Base-by-base conservation (phyloP, 306 rosid genomes). In the Psophocarpus tetragonolobus region DNA sequence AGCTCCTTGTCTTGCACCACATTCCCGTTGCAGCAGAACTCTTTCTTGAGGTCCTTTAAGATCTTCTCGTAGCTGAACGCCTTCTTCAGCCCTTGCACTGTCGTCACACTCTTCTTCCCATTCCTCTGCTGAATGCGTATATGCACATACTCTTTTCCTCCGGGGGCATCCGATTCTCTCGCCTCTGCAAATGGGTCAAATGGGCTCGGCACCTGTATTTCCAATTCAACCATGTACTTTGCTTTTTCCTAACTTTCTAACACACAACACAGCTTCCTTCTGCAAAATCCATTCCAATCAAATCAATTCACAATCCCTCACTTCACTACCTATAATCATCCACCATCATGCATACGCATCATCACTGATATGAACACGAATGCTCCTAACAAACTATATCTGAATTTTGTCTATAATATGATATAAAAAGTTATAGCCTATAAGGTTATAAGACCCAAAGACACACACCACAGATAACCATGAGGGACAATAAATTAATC, bases 11-110 rank as follows among this genome's bases (percentile, higher is more conserved):
- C 98, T 76, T 88, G 92, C 50, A 93, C 98, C n/a, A 93, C 98
- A 80, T 91, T 91, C 29, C 98, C 98, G 86, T 93, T 93, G 85
- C 98, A 93, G 71, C 97, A 93, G 45, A 93, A 91, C 47, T 85
- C 93, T 60, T 87, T 93, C 89, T 93, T 93, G 8, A 93, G 85
- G 45, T 91, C 96, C 68, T 93, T 93, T 5, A 91, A 96, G 71
- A 91, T 90, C 87, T 88, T 93, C 53, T 88, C 91, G 97, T 91
- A 90, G 87, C 93, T 88, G 83, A 69, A 91, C 8, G 86, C 85
- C 14, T 85, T 87, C 81, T 83, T 90, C 87, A 93, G 86, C 66
- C 98, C 97, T 58, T 93, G 98, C 9, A 93, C 98, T 1, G 98
- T 93, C 0, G 98, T 93, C 30, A 93, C 78, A 68, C 97, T 90